Percentiles rank a stretch among this genome's conserved stretches.
These are phyloP conservation scores for Kalanchoe fedtschenkoi DNA, from an alignment of 164 flowering plant species.

Conservation along the genomic window DNA sequence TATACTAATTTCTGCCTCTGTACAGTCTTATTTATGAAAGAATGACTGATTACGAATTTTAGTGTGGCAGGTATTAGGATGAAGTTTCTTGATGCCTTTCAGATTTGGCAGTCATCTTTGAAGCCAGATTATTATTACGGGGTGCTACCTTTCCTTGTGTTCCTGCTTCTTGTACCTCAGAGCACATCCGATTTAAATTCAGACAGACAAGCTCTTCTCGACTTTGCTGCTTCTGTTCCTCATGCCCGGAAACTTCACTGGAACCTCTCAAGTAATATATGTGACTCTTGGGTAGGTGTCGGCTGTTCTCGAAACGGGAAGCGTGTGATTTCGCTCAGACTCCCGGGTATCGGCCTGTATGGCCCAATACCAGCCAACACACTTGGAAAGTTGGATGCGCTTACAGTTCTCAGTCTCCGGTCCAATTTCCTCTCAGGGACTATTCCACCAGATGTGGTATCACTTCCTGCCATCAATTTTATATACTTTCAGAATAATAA, in stretches of 20 bases:
- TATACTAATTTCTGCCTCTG: too few species aligned
- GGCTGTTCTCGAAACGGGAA: constrained; percentile 24
- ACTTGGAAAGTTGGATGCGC: constrained; percentile 43
- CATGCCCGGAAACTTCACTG: constrained; percentile 41
- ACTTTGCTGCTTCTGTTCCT: constrained; percentile 34
- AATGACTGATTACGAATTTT: too few species aligned
- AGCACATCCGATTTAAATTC: constrained; percentile 32
- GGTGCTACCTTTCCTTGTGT: too few species aligned
- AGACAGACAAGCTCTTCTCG: constrained; percentile 50
- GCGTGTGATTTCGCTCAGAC: constrained; percentile 29
- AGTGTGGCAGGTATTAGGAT: too few species aligned
- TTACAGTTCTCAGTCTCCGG: constrained; percentile 35
- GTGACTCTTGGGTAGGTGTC: constrained; percentile 50
- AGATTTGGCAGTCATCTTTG: too few species aligned
- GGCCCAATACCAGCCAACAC: constrained; percentile 43
- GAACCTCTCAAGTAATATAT: constrained; percentile 23
- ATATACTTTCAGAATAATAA: constrained; percentile 36
- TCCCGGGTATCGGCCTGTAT: constrained; percentile 48
- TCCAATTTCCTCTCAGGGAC: constrained; percentile 36
- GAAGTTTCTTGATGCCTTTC: too few species aligned
- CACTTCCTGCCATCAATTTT: constrained; percentile 35
- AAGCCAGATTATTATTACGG: too few species aligned
- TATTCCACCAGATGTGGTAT: constrained; percentile 41
- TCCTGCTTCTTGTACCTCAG: constrained; percentile 7
- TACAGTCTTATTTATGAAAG: too few species aligned